phyloP scores from a whole-genome alignment of 75 land plant genomes.

The Picea glauca region DNA sequence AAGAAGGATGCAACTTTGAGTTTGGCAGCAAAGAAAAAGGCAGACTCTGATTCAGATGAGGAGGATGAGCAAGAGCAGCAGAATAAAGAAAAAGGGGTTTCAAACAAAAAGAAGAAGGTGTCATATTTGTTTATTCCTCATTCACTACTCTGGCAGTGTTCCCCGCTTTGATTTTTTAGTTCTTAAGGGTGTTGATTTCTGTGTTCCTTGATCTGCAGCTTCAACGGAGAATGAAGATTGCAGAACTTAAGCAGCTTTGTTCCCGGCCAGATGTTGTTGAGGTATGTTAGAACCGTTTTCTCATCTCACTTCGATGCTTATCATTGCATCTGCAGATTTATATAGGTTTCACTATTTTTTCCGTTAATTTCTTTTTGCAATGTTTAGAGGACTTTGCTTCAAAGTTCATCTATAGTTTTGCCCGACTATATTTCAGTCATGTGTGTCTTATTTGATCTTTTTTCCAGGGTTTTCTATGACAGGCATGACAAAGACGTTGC shows the following conservation, averaged over 20 bases:
- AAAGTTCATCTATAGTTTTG: background rate
- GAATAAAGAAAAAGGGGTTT: constrained; percentile 77
- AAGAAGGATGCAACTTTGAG: constrained; percentile 47
- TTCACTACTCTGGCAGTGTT: background rate
- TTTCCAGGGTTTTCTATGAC: background rate
- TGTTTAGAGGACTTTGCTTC: too few relatives aligned
- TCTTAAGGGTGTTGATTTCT: background rate
- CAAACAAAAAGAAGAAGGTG: constrained; percentile 99
- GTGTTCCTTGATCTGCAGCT: constrained; percentile 45
- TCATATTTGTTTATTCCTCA: background rate
- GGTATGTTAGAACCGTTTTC: constrained; percentile 29
- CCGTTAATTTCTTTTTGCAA: too few relatives aligned
- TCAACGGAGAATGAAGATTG: constrained; percentile 95
- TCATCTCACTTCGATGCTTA: background rate
- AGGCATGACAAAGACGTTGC: background rate
- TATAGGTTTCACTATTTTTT: too few relatives aligned
- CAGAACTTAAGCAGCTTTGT: constrained; percentile 90
- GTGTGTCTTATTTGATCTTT: background rate
- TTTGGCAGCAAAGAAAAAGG: constrained; percentile 48
- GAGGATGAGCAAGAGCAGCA: constrained; percentile 76
- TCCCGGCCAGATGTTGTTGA: constrained; percentile 97
- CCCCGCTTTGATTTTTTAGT: too few relatives aligned
- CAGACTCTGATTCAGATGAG: constrained; percentile 67
- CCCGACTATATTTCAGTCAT: background rate
- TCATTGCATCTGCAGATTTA: too few relatives aligned